Evolutionary conservation across 192 early-diverging fungal species (phyloP).

Genomic region (Linnemannia zychae): DNA sequence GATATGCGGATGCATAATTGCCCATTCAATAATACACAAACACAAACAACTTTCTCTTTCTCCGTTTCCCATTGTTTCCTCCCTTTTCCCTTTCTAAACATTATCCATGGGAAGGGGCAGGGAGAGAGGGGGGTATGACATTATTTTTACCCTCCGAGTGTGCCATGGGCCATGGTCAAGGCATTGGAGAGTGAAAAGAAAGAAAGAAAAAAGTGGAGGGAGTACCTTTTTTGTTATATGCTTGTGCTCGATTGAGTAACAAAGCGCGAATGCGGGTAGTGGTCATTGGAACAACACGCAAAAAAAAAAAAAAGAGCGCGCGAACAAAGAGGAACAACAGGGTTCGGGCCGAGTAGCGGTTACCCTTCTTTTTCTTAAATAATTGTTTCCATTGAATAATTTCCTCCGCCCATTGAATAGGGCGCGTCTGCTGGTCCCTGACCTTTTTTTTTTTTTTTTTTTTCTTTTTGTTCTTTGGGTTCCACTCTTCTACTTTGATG

Average conservation of each 20-base stretch:
- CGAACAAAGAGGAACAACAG: background rate
- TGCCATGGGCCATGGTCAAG: slow-evolving; percentile 10
- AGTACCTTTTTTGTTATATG: background rate
- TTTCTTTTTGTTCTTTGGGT: background rate
- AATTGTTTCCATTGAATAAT: background rate
- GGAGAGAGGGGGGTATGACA: background rate
- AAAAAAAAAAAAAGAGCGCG: background rate
- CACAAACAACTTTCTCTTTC: slow-evolving; percentile 2
- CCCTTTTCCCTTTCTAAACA: background rate
- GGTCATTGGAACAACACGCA: background rate
- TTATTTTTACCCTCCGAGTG: background rate
- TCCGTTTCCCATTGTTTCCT: slow-evolving; percentile 3
- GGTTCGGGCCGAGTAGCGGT: background rate
- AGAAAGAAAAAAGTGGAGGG: background rate
- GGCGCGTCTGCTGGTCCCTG: background rate
- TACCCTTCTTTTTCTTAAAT: slow-evolving; percentile 19
- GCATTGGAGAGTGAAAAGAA: slow-evolving; percentile 1
- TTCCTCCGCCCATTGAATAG: background rate
- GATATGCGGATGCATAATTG: slow-evolving; percentile 8
- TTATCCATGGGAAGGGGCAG: slow-evolving; percentile 3
- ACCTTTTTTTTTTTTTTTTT: background rate
- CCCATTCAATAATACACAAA: slow-evolving; percentile 5
- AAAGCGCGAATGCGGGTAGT: background rate
- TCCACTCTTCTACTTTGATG: too few relatives aligned
- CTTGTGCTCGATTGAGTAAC: background rate